Conservation (phyloP, 805 yeast genomes). For the Candida ovalis region DNA sequence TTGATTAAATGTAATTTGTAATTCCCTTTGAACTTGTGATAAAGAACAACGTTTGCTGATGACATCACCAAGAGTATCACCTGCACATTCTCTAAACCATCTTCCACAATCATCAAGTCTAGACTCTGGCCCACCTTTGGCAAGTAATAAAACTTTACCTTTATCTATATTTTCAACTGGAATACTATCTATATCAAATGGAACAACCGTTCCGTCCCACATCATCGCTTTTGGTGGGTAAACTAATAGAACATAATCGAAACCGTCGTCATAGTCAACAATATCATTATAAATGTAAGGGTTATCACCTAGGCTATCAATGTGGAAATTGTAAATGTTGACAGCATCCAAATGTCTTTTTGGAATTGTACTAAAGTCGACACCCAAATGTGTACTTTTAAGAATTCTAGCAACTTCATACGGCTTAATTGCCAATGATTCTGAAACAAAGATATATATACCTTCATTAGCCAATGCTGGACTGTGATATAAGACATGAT, state of each 20-base stretch:
- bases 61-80: slow-evolving; percentile 47
- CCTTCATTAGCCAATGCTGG: slow-evolving; percentile 72
- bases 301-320: slow-evolving; percentile 11
- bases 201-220: slow-evolving; percentile 82
- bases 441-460: slow-evolving; percentile 74
- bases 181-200: slow-evolving; percentile 43
- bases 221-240: slow-evolving; percentile 81
- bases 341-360: slow-evolving; percentile 30
- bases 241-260: slow-evolving; percentile 65
- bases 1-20: slow-evolving; percentile 59
- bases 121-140: slow-evolving; percentile 63
- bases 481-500: slow-evolving; percentile 69
- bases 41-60: slow-evolving; percentile 69
- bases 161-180: slow-evolving; percentile 56
- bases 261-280: slow-evolving; percentile 13
- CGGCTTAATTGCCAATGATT: slow-evolving; percentile 42
- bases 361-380: slow-evolving; percentile 38
- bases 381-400: slow-evolving; percentile 48
- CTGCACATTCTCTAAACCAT: slow-evolving; percentile 53
- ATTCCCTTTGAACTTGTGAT: slow-evolving; percentile 67
- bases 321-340: slow-evolving; percentile 23
- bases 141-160: slow-evolving; percentile 64
- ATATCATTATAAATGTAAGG: slow-evolving; percentile 6
- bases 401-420: slow-evolving; percentile 42
- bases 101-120: slow-evolving; percentile 52